Evolutionary conservation across 1,284 basidiomycete species (phyloP).

Genomic region (Agroathelia rolfsii): DNA sequence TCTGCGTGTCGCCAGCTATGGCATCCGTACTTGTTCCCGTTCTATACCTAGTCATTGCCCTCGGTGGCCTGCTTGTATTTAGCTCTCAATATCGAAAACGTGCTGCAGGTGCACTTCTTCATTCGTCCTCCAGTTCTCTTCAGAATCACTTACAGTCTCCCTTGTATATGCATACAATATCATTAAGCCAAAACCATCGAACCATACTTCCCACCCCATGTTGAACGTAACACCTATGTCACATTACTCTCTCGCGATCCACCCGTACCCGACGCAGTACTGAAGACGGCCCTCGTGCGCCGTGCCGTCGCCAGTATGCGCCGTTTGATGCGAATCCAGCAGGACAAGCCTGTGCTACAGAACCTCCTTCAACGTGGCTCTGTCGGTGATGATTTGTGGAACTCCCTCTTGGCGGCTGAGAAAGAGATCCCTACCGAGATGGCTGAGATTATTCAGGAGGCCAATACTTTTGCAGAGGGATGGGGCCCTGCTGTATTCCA

Average conservation of each 20-base stretch:
- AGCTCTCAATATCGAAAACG: slow-evolving; percentile 82
- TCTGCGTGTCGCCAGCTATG: slow-evolving; percentile 37
- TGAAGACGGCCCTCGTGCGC: slow-evolving; percentile 88
- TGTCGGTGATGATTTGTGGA: slow-evolving; percentile 94
- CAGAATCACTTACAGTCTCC: slow-evolving; percentile 7
- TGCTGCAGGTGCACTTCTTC: slow-evolving; percentile 51
- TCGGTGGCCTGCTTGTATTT: slow-evolving; percentile 82
- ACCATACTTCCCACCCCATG: slow-evolving; percentile 84
- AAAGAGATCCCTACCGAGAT: slow-evolving; percentile 97
- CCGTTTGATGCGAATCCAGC: slow-evolving; percentile 80
- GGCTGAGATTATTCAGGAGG: slow-evolving; percentile 89
- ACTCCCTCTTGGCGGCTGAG: slow-evolving; percentile 82
- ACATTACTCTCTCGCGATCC: slow-evolving; percentile 78
- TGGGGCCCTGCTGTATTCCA: slow-evolving; percentile 96
- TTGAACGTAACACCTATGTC: slow-evolving; percentile 84
- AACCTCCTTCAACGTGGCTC: slow-evolving; percentile 87
- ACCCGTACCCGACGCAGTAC: slow-evolving; percentile 70
- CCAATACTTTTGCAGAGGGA: slow-evolving; percentile 88
- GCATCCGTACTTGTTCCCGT: slow-evolving; percentile 85
- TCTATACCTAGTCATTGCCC: slow-evolving; percentile 80
- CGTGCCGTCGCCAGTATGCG: slow-evolving; percentile 90
- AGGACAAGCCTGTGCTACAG: slow-evolving; percentile 90
- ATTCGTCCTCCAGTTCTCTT: too few relatives aligned
- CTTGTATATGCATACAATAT: too few relatives aligned
- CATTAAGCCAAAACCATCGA: slow-evolving; percentile 58